Percentiles rank a stretch among this genome's conserved stretches.
phyloP scores from a whole-genome alignment of 257 asterid genomes.

The Parsonsia alboflavescens region DNA sequence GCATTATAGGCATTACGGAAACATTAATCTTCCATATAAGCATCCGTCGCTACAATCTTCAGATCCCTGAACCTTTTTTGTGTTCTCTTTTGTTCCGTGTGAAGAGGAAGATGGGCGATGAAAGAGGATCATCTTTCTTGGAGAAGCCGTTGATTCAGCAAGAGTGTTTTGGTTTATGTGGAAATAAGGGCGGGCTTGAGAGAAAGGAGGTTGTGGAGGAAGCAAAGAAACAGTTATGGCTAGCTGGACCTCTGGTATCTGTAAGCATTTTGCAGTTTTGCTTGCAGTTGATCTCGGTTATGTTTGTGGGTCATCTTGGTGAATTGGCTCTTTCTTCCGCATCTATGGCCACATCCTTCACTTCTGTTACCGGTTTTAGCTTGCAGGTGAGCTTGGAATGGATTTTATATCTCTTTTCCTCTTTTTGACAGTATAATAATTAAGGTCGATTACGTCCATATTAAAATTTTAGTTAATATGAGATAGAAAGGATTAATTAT shows the following conservation, averaged over 20 bases:
- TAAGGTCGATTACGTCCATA: no score
- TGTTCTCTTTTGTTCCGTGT: background rate
- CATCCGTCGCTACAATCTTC: no score
- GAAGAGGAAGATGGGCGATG: background rate
- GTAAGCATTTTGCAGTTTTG: slow-evolving; percentile 53
- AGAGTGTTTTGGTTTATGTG: background rate
- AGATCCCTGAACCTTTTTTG: no score
- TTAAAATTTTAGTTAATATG: background rate
- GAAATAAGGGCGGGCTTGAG: slow-evolving; percentile 1
- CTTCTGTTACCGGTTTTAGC: slow-evolving; percentile 84
- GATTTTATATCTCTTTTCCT: background rate
- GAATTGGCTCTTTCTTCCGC: slow-evolving; percentile 66
- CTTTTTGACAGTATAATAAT: background rate
- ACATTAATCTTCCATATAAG: no score
- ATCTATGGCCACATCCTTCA: slow-evolving; percentile 82
- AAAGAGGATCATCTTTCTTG: background rate
- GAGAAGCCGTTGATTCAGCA: slow-evolving; percentile 2
- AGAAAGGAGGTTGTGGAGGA: slow-evolving; percentile 46
- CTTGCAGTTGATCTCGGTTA: slow-evolving; percentile 66
- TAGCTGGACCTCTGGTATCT: slow-evolving; percentile 66
- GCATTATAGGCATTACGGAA: no score
- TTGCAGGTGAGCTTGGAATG: slow-evolving; percentile 36
- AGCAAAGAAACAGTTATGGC: slow-evolving; percentile 61
- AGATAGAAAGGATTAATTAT: background rate
- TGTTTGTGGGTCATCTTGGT: slow-evolving; percentile 92